phyloP scores from a whole-genome alignment of 371 early-diverging fungal species.

The Mycotypha africana region DNA sequence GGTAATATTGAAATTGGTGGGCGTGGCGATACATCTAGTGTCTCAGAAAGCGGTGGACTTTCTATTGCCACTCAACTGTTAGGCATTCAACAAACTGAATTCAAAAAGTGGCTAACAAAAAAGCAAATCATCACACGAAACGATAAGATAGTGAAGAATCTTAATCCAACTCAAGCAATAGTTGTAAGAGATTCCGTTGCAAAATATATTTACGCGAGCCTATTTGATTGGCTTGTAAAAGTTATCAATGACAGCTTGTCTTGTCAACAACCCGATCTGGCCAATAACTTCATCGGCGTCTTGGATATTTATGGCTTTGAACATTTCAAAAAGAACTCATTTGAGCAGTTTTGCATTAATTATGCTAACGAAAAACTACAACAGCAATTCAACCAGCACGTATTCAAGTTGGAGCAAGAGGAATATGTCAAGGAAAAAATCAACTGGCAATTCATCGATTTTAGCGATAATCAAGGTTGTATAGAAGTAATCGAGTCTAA shows the following conservation, averaged over 20 bases:
- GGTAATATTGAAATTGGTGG: constrained; percentile 86
- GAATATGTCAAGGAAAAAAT: constrained; percentile 93
- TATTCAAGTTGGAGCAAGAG: constrained; percentile 90
- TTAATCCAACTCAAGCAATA: constrained; percentile 71
- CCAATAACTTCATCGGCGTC: constrained; percentile 84
- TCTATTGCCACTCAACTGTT: constrained; percentile 61
- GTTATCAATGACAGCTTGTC: constrained; percentile 76
- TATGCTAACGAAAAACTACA: constrained; percentile 97
- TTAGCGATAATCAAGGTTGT: constrained; percentile 98
- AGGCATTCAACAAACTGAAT: constrained; percentile 66
- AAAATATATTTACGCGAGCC: constrained; percentile 86
- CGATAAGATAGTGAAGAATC: constrained; percentile 81
- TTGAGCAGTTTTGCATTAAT: constrained; percentile 99
- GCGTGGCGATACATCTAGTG: constrained; percentile 58
- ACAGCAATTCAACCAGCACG: constrained; percentile 78
- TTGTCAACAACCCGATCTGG: constrained; percentile 35
- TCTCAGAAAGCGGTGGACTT: constrained; percentile 68
- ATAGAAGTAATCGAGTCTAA: constrained; percentile 97
- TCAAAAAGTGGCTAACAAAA: constrained; percentile 87
- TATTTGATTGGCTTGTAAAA: constrained; percentile 93
- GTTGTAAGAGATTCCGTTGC: constrained; percentile 90
- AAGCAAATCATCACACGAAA: constrained; percentile 84
- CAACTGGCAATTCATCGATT: constrained; percentile 89
- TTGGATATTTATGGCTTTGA: constrained; percentile 96
- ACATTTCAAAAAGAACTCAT: constrained; percentile 96